Percentiles rank a stretch among this genome's conserved stretches.
phyloP scores from a whole-genome alignment of 2,329 filamentous ascomycete genomes.

The Sclerotinia minor region DNA sequence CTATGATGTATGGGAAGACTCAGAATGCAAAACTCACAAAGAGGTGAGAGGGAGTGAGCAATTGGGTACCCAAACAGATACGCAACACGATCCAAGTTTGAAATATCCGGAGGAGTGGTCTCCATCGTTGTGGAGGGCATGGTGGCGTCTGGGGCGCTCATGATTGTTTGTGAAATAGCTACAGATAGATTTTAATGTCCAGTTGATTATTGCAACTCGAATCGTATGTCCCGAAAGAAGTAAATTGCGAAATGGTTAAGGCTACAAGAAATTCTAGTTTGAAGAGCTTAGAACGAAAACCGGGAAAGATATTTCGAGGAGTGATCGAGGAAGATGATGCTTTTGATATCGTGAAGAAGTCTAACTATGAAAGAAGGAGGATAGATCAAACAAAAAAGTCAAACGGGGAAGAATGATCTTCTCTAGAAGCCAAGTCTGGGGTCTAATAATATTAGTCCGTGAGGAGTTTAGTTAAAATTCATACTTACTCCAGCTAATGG shows the following conservation, averaged over 20 bases:
- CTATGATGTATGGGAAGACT: background rate
- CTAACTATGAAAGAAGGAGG: background rate
- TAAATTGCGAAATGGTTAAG: background rate
- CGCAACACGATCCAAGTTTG: slow-evolving; percentile 33
- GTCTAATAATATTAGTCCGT: background rate
- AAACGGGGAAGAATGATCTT: background rate
- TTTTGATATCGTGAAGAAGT: background rate
- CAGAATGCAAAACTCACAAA: slow-evolving; percentile 16
- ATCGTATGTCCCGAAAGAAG: slow-evolving; percentile 1
- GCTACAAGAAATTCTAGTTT: background rate
- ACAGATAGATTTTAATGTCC: background rate
- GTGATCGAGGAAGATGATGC: slow-evolving; percentile 4
- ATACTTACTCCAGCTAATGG: background rate
- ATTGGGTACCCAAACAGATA: slow-evolving; percentile 61
- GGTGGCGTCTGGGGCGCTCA: slow-evolving; percentile 12
- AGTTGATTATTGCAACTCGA: slow-evolving; percentile 5
- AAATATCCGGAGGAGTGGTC: slow-evolving; percentile 29
- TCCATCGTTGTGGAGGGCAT: slow-evolving; percentile 25
- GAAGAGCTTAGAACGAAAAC: background rate
- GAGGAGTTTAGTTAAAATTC: background rate
- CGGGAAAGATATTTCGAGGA: background rate
- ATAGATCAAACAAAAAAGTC: background rate
- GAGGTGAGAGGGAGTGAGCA: slow-evolving; percentile 52
- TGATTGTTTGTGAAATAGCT: slow-evolving; percentile 26
- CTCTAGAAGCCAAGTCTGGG: slow-evolving; percentile 7